A percentile compares a stretch with the other conserved stretches of the same genome.
Evolutionary conservation across 139 green algal species (phyloP).

Genomic region (Picochlorum sp.): DNA sequence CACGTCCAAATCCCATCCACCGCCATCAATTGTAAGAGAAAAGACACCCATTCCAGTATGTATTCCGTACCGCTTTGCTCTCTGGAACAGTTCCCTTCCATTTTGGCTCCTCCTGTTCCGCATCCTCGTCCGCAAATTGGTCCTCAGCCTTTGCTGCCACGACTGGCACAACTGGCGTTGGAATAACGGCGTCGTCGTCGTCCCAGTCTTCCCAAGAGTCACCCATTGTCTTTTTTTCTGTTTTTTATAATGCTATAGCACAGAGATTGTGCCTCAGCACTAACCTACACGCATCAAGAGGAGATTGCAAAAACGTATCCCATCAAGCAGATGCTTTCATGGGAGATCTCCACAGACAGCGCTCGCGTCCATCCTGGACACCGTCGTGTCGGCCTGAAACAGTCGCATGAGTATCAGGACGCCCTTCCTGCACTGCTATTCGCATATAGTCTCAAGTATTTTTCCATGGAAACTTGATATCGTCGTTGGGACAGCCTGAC

Average conservation of each 20-base stretch:
- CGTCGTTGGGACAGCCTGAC: too few species aligned
- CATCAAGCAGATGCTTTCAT: too few species aligned
- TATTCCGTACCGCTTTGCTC: slow-evolving; percentile 29
- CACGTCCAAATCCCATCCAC: neutral
- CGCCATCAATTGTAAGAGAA: neutral
- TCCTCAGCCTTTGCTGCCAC: slow-evolving; percentile 6
- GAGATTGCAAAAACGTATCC: neutral
- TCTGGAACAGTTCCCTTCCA: slow-evolving; percentile 38
- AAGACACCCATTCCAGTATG: neutral
- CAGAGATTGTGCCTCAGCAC: neutral
- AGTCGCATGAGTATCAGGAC: too few species aligned
- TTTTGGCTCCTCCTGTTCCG: slow-evolving; percentile 40
- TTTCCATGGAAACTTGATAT: too few species aligned
- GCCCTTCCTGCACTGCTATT: too few species aligned
- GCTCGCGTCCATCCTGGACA: too few species aligned
- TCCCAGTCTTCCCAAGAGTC: slow-evolving; percentile 46
- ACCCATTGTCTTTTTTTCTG: slow-evolving; percentile 3
- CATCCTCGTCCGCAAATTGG: slow-evolving; percentile 45
- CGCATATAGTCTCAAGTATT: too few species aligned
- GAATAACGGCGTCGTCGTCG: slow-evolving; percentile 22
- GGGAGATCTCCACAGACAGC: too few species aligned
- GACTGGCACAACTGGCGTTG: neutral
- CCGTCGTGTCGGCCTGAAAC: too few species aligned
- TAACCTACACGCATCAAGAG: neutral
- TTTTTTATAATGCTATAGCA: neutral